These are phyloP conservation scores for Pulveroboletus sp. DNA, from an alignment of 768 basidiomycete genomes.

Conservation along the genomic window DNA sequence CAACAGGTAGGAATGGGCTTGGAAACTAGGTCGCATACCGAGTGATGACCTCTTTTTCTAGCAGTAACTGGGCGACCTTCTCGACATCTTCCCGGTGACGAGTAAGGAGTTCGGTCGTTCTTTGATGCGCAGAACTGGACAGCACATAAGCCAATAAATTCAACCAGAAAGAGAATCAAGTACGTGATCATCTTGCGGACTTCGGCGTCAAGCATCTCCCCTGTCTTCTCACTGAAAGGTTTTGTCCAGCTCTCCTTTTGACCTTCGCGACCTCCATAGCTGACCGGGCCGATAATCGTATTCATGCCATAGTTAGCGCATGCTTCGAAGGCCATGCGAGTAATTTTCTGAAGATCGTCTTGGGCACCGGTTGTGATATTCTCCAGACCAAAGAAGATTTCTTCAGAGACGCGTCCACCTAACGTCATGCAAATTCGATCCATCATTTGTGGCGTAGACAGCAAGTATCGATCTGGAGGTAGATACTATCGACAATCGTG, in stretches of 20 bases:
- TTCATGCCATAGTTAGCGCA: constrained; percentile 99
- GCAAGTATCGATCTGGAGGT: constrained; percentile 92
- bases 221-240: constrained; percentile 97
- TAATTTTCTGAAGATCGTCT: constrained; percentile 98
- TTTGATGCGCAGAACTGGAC: constrained; percentile 67
- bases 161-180: constrained; percentile 16
- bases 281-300: constrained; percentile 89
- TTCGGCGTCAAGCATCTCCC: constrained; percentile 86
- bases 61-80: constrained; percentile 84
- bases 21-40: constrained; percentile 48
- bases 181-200: constrained; percentile 95
- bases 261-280: constrained; percentile 87
- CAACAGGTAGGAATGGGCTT: background rate
- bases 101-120: constrained; percentile 79
- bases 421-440: constrained; percentile 99
- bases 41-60: constrained; percentile 96
- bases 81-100: constrained; percentile 86
- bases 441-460: constrained; percentile 90
- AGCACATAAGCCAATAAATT: constrained; percentile 8
- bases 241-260: constrained; percentile 90
- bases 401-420: constrained; percentile 96
- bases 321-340: constrained; percentile 94
- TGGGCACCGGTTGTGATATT: constrained; percentile 98
- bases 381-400: constrained; percentile 90
- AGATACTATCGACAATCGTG: constrained; percentile 59